These are phyloP conservation scores for Eleusine coracana DNA, from an alignment of 176 grass and related monocot species.

Conservation along the genomic window DNA sequence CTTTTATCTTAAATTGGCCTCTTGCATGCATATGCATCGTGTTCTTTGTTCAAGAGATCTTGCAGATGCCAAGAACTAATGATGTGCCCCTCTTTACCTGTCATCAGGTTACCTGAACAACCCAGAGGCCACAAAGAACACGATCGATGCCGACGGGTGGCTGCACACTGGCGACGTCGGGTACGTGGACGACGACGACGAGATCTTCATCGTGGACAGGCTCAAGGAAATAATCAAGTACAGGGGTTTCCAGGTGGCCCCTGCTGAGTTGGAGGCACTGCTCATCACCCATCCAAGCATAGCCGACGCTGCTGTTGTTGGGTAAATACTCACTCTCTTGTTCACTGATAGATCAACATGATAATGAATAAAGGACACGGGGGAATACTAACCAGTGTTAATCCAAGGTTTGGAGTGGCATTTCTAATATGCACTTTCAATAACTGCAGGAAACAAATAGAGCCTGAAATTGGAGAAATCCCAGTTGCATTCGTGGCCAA, in stretches of 20 bases:
- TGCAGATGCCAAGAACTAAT: neutral
- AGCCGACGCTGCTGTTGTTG: constrained; percentile 63
- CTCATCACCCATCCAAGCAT: constrained; percentile 73
- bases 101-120: constrained; percentile 70
- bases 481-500: constrained; percentile 68
- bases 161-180: constrained; percentile 81
- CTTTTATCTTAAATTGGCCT: too few relatives aligned
- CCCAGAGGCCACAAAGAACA: constrained; percentile 60
- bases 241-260: constrained; percentile 82
- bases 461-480: constrained; percentile 59
- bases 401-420: neutral
- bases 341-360: neutral
- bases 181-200: constrained; percentile 69
- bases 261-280: constrained; percentile 72
- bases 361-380: neutral
- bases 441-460: constrained; percentile 38
- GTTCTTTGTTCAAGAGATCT: neutral
- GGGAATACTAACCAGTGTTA: neutral
- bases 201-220: constrained; percentile 85
- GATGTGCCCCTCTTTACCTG: neutral
- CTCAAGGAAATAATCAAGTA: constrained; percentile 89
- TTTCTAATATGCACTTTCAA: neutral
- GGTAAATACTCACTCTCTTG: constrained; percentile 37
- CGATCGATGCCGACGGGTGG: constrained; percentile 68
- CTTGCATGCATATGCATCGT: too few relatives aligned